Evolutionary conservation across 257 asterid species (phyloP).

Genomic region (Euphrasia confusa): DNA sequence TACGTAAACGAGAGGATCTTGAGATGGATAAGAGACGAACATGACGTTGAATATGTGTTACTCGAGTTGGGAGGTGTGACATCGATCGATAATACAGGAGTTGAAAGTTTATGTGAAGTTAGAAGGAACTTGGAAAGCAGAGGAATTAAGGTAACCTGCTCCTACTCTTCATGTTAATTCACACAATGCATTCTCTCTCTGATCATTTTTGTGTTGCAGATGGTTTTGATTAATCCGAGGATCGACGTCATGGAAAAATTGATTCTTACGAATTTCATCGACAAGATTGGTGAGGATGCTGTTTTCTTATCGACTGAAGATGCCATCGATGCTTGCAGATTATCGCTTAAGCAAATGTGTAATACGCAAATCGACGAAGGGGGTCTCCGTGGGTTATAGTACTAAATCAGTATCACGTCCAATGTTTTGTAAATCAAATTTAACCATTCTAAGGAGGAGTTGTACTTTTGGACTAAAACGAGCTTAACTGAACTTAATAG

Average conservation of each 20-base stretch:
- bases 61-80: conserved; percentile 82
- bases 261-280: conserved; percentile 38
- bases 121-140: conserved; percentile 39
- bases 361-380: conserved; percentile 6
- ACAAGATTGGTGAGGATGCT: conserved; percentile 53
- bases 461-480: no score
- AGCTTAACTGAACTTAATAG: no score
- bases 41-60: conserved; percentile 45
- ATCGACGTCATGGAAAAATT: conserved; percentile 72
- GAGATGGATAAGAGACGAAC: conserved; percentile 73
- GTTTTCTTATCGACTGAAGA: conserved; percentile 60
- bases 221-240: conserved; percentile 69
- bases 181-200: background rate
- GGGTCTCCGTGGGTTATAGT: background rate
- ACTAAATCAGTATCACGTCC: no score
- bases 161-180: background rate
- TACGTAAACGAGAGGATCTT: conserved; percentile 75
- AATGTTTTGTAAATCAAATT: no score
- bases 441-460: no score
- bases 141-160: conserved; percentile 53
- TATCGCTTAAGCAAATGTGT: conserved; percentile 26
- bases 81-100: conserved; percentile 69
- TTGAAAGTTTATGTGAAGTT: conserved; percentile 57
- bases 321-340: conserved; percentile 57
- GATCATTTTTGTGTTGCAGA: conserved; percentile 32